Evolutionary conservation across 352 stramenopile species (phyloP), one percentile per base, ranked within the genome.

Genomic region (Phytophthora hibernalis): DNA sequence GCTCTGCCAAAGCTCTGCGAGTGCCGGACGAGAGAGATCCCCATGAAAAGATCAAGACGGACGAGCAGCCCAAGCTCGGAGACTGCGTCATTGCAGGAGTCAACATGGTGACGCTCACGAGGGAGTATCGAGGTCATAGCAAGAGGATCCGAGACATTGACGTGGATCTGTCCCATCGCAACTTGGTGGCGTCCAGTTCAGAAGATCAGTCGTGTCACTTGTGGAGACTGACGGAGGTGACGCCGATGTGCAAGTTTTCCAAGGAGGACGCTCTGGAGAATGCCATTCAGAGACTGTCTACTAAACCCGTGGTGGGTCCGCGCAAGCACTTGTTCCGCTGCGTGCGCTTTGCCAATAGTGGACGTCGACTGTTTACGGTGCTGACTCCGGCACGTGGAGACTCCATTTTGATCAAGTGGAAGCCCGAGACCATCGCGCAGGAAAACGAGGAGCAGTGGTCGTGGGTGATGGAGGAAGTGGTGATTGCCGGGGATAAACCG

Each of bases 311-410:
- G 1, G 22, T 68, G 7, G 81, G 83, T 2, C 68, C 69, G 4
- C 70, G 72, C 15, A 95, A 93, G 68, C 87, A 95, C 58, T 65
- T 94, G 60, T 95, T 95, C 44, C 85, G 87, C 15, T 95, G 87
- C 42, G 87, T 86, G 40, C 79, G 85, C 16, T 95, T 95, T 44
- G 66, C 87, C 0, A 88, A 89, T 43, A 82, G 79, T 49, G 87
- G 87, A 11, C 79, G 85, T 52, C 59, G 64, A 35, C 69, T 95
- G 22, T 93, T 82, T 64, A 95, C 87, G 11, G 82, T 94, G 50
- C 67, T 95, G 22, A 94, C 85, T 0, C 84, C 81, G 0, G 82
- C 87, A 0, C 81, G 87, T 28, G 87, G 87, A 5, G 86, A 93
- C 56, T 90, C 87, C 9, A 79, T 94, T 60, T 63, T 95, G 44